Base-by-base conservation (phyloP, 352 stramenopile species). In the Elongisporangium prolatum region DNA sequence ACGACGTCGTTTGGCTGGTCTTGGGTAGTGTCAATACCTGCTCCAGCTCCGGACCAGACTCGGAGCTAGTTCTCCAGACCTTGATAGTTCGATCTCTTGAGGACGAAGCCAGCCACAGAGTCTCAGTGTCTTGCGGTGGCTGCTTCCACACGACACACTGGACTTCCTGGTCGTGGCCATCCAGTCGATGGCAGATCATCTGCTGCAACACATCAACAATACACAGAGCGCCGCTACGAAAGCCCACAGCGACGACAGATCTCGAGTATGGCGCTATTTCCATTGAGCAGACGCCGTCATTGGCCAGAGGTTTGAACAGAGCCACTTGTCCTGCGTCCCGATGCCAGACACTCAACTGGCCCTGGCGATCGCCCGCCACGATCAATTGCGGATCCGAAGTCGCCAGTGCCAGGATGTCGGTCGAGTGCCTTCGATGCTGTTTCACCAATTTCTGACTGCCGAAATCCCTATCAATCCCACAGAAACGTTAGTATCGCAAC, bases 61-160 rank as follows among this genome's bases (percentile, higher is more conserved):
- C 21, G 17, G 22, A 8, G 3, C 1, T 3, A 4, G 49, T 50
- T 20, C 55, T 63, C 81, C 81, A 93, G 13, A 91, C 63, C 40
- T 88, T 86, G 52, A 93, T 89, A 2, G 56, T 76, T 25, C 84
- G 81, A 59, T 93, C 84, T 0, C 79, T 71, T 18, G 84, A 91
- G 16, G 80, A 86, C 17, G 79, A 85, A 11, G 80, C 80, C 6
- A 93, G 67, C 61, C 77, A 78, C 8, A 67, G 54, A 8, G 1
- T 5, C 22, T 47, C 53, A 18, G 17, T 44, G 22, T 53, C 24
- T 20, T 18, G 56, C 24, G n/a, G 13, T 18, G n/a, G n/a, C n/a
- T 67, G 52, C 7, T 58, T 65, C 80, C 84, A 93, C 24, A 62
- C 60, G 14, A 84, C 49, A 16, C 68, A 67, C 59, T 93, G 84